These are phyloP conservation scores for Aspergillus costaricaensis DNA, from an alignment of 2,329 filamentous ascomycete species.

Conservation along the genomic window DNA sequence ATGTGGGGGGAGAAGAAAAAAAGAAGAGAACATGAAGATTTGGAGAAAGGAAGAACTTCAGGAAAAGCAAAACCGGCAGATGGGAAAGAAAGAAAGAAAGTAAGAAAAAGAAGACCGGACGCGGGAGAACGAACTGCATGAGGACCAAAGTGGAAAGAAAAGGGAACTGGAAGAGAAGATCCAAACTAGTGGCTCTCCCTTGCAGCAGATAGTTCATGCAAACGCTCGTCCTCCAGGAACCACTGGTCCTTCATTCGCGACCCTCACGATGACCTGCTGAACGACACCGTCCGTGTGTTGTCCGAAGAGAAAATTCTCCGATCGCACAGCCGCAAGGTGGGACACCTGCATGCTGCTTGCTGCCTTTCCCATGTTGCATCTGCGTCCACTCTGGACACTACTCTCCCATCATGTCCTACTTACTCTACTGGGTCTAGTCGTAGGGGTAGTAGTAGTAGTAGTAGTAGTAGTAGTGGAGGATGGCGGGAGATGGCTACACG, in stretches of 20 bases:
- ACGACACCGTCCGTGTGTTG: constrained; percentile 2
- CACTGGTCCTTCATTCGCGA: not conserved
- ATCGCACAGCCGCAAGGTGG: constrained; percentile 1
- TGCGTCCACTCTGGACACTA: not conserved
- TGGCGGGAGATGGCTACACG: not conserved
- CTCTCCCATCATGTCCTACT: too few relatives aligned
- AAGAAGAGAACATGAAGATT: too few relatives aligned
- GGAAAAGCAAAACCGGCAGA: not conserved
- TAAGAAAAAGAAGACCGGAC: not conserved
- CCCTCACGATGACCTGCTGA: not conserved
- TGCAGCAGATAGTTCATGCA: constrained; percentile 12
- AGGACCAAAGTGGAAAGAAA: not conserved
- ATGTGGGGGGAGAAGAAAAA: too few relatives aligned
- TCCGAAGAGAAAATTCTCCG: constrained; percentile 2
- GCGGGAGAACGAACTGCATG: not conserved
- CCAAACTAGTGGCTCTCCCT: constrained; percentile 5
- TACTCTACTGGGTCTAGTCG: not conserved
- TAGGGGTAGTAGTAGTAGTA: not conserved
- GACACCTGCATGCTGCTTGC: not conserved
- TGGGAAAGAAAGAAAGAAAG: not conserved
- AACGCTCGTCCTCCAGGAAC: not conserved
- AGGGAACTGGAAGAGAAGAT: not conserved
- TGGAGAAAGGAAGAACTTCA: not conserved
- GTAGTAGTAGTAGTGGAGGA: not conserved
- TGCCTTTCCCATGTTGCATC: not conserved